These are phyloP conservation scores for Fraxinus greggii DNA, from an alignment of 305 asterid species.

Conservation along the genomic window DNA sequence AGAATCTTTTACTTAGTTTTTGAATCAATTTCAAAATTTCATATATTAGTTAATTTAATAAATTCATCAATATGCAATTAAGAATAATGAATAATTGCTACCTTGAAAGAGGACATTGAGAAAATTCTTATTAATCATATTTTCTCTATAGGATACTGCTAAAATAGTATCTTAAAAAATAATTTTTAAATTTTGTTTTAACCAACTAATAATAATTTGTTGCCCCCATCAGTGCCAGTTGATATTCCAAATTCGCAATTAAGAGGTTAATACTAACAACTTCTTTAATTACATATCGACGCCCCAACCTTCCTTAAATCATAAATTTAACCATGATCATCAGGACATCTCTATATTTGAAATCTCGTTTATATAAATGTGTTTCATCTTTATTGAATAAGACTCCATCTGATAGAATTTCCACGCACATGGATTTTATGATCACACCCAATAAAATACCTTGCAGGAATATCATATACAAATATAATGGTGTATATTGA, in stretches of 20 bases:
- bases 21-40: background rate
- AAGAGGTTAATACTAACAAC: background rate
- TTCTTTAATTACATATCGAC: background rate
- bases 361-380: background rate
- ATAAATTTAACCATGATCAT: background rate
- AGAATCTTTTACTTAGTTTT: background rate
- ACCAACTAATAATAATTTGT: background rate
- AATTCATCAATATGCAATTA: background rate
- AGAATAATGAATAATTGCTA: background rate
- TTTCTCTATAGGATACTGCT: background rate
- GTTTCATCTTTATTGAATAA: background rate
- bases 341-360: background rate
- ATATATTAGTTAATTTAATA: background rate
- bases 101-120: background rate
- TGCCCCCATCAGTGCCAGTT: background rate
- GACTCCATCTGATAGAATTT: background rate
- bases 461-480: background rate
- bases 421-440: background rate
- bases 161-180: background rate
- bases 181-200: background rate
- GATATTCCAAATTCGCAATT: background rate
- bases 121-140: background rate
- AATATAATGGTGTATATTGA: background rate
- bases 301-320: background rate
- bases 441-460: background rate